Percentiles rank a stretch among this genome's conserved stretches.
These are phyloP conservation scores for Aspergillus quadricinctus DNA, from an alignment of 2,329 filamentous ascomycete genomes.

Conservation along the genomic window DNA sequence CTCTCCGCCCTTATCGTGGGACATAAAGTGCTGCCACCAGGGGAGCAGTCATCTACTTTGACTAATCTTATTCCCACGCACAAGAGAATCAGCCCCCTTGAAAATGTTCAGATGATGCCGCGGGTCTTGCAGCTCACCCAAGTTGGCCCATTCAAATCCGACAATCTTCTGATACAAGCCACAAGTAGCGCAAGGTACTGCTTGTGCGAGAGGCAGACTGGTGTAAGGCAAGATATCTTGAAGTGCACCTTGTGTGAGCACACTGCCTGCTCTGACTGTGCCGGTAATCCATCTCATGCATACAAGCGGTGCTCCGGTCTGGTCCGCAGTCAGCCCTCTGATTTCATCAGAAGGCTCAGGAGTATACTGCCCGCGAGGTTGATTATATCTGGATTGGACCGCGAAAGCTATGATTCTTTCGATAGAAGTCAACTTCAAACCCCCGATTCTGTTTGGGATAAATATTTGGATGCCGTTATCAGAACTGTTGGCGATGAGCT, in stretches of 20 bases:
- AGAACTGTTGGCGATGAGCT: constrained; percentile 23
- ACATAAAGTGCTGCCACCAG: constrained; percentile 25
- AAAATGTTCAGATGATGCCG: constrained; percentile 11
- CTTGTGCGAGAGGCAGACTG: constrained; percentile 51
- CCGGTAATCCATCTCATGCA: constrained; percentile 50
- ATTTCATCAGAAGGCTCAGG: constrained; percentile 45
- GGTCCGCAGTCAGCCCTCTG: constrained; percentile 35
- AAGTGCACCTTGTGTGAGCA: constrained; percentile 51
- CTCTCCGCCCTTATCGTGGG: constrained; percentile 53
- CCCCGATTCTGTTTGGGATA: constrained; percentile 25
- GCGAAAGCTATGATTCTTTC: constrained; percentile 19
- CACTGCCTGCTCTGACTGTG: constrained; percentile 52
- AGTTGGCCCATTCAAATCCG: constrained; percentile 4
- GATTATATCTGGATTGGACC: constrained; percentile 27
- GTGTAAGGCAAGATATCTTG: constrained; percentile 39
- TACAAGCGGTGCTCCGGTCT: constrained; percentile 31
- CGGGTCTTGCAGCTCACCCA: constrained; percentile 10
- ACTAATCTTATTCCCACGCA: neutral
- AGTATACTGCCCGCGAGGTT: constrained; percentile 41
- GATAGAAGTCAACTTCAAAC: constrained; percentile 8
- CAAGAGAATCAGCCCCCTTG: constrained; percentile 6
- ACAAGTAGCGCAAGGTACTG: constrained; percentile 48
- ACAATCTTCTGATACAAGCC: constrained; percentile 20
- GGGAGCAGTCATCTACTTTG: neutral
- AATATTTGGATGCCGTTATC: constrained; percentile 29